phyloP scores from a whole-genome alignment of 2,329 filamentous ascomycete genomes.

The Fusarium redolens region DNA sequence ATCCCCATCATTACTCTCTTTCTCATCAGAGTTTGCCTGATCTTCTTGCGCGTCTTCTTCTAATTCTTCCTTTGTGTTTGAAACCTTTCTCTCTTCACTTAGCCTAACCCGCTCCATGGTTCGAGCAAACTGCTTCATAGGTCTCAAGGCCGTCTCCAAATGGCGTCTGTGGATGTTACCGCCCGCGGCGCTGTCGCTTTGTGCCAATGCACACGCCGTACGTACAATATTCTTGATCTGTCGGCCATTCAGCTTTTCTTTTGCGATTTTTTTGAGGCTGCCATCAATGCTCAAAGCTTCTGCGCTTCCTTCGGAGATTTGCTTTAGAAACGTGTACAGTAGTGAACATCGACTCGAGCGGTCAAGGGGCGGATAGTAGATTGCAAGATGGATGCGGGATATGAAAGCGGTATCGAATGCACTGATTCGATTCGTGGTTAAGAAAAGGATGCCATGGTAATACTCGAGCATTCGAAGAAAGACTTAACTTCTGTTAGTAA shows the following conservation, averaged over 20 bases:
- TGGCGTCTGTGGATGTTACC: not conserved
- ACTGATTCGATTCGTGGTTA: constrained; percentile 1
- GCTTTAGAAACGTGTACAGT: not conserved
- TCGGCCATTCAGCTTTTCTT: not conserved
- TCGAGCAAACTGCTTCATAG: not conserved
- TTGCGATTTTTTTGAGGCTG: not conserved
- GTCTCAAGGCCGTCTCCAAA: not conserved
- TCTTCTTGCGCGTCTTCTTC: not conserved
- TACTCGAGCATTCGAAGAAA: constrained; percentile 6
- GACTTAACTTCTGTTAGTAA: not conserved
- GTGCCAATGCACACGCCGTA: not conserved
- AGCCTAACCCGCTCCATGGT: not conserved
- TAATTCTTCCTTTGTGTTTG: not conserved
- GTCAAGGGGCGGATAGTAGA: not conserved
- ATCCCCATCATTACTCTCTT: not conserved
- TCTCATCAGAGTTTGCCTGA: not conserved
- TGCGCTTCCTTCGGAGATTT: not conserved
- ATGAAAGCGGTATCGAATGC: not conserved
- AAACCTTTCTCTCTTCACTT: not conserved
- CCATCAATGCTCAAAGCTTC: not conserved
- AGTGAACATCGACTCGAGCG: not conserved
- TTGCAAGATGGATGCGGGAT: not conserved
- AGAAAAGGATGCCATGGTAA: not conserved
- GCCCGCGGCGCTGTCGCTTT: not conserved
- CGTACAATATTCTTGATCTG: not conserved